Percentiles rank a stretch among this genome's conserved stretches.
Evolutionary conservation across 108 stramenopile genomes (phyloP).

Genomic region (Phaeodactylum tricornutum): DNA sequence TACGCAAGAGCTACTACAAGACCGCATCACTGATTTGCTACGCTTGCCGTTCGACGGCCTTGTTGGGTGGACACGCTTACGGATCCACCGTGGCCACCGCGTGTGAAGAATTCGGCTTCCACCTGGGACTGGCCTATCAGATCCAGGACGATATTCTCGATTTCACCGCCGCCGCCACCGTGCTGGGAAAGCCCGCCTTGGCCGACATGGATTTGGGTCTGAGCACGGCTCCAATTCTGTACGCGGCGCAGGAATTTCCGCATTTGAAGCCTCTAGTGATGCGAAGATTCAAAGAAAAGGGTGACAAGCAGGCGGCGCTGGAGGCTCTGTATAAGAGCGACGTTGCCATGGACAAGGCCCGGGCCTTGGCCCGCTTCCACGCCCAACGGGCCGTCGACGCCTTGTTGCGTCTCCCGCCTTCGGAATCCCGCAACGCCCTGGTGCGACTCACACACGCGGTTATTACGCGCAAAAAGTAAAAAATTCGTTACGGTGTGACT

Average conservation of each 20-base stretch:
- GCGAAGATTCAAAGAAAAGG: slow-evolving; percentile 89
- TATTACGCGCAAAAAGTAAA: slow-evolving; percentile 88
- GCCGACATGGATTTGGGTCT: slow-evolving; percentile 86
- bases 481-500: too few species aligned
- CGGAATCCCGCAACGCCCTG: slow-evolving; percentile 81
- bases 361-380: slow-evolving; percentile 79
- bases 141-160: slow-evolving; percentile 96
- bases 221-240: slow-evolving; percentile 94
- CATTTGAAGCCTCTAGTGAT: slow-evolving; percentile 77
- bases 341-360: slow-evolving; percentile 83
- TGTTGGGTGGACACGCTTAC: slow-evolving; percentile 86
- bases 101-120: slow-evolving; percentile 96
- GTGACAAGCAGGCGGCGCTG: slow-evolving; percentile 82
- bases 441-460: slow-evolving; percentile 82
- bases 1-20: slow-evolving; percentile 96
- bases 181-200: slow-evolving; percentile 74
- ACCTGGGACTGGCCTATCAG: slow-evolving; percentile 94
- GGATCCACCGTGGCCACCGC: slow-evolving; percentile 77
- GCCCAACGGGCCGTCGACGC: slow-evolving; percentile 89
- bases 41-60: slow-evolving; percentile 82
- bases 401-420: slow-evolving; percentile 73
- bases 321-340: slow-evolving; percentile 71
- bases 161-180: slow-evolving; percentile 83
- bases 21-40: slow-evolving; percentile 93
- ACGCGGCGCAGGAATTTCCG: slow-evolving; percentile 81